Evolutionary conservation across 139 green algal species (phyloP).

Genomic region (Chlorella sorokiniana): DNA sequence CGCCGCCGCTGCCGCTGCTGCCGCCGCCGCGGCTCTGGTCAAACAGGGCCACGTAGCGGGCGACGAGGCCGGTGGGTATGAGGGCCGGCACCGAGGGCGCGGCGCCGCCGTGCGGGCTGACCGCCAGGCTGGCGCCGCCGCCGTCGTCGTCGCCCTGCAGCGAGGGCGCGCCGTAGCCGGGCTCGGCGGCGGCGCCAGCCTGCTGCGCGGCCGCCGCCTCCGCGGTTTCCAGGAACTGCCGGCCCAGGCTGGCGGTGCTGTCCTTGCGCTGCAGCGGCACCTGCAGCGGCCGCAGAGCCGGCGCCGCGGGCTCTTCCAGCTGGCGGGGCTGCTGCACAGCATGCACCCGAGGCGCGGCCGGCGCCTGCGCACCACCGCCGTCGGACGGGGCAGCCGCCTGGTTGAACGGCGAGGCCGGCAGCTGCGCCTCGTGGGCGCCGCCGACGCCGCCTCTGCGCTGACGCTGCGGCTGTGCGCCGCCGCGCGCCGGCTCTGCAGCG

Average conservation of each 20-base stretch:
- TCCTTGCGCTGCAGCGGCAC: background rate
- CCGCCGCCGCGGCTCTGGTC: background rate
- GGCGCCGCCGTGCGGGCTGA: conserved; percentile 5
- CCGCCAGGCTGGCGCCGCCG: background rate
- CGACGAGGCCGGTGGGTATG: conserved; percentile 40
- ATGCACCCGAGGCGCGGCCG: no score
- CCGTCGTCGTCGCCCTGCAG: background rate
- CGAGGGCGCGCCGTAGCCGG: conserved; percentile 6
- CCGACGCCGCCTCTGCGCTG: conserved; percentile 3
- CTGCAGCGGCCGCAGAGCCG: background rate
- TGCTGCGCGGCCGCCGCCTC: background rate
- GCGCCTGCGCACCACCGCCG: no score
- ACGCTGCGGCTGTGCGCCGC: conserved; percentile 19
- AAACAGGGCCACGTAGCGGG: conserved; percentile 37
- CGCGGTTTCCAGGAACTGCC: conserved; percentile 10
- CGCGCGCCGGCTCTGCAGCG: background rate
- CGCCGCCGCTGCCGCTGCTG: background rate
- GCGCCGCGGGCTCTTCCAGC: background rate
- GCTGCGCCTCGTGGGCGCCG: background rate
- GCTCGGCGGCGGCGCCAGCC: background rate
- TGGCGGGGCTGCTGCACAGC: background rate
- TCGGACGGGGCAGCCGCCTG: background rate
- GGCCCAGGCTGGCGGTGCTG: conserved; percentile 17
- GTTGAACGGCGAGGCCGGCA: background rate
- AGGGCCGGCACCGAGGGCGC: background rate